Evolutionary conservation across 805 yeast species (phyloP), one percentile per base, ranked within the genome.

Genomic region (Candida schatavii): DNA sequence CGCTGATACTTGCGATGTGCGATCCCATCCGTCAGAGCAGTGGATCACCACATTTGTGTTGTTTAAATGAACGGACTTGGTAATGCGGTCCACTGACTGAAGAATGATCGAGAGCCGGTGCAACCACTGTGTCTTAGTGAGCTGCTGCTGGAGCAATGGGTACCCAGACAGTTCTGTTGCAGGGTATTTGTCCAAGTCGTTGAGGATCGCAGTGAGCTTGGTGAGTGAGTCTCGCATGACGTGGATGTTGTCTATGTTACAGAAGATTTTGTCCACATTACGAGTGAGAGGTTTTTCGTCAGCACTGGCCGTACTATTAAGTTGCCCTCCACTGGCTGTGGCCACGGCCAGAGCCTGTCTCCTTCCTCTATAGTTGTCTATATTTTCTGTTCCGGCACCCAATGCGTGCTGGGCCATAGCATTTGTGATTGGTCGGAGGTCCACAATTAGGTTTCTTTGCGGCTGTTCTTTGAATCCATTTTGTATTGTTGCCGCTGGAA

Each of bases 1-100:
- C 2, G 96, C 83, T 4, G 89, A 75, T 1, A 90, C 78, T 57
- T 93, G 98, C 0, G 97, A 80, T 0, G 99, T 93, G 44, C 99
- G 71, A 58, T 93, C 99, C 99, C 99, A 93, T 1, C 99, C 99
- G 66, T 93, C 99, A 0, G 97, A 88, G 59, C 99, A 93, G 66
- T 93, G 99, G 5, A 93, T 76, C 7, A 93, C 58, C 3, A 91
- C 74, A 59, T 91, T 95, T 15, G 93, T 85, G 47, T 82, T 80
- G 60, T 88, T 88, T 51, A 83, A 78, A 41, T 87, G 86, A 18
- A 93, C 75, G n/a, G 91, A 85, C 55, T 88, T 84, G 20, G 85
- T 80, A 36, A 93, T 77, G 27, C 85, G 74, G 42, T 86, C 90
- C 0, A 89, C 84, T 0, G 95, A 83, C 37, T 81, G 81, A 38